These are phyloP conservation scores for Coniella vitis DNA, from an alignment of 2,329 filamentous ascomycete genomes.

Conservation along the genomic window DNA sequence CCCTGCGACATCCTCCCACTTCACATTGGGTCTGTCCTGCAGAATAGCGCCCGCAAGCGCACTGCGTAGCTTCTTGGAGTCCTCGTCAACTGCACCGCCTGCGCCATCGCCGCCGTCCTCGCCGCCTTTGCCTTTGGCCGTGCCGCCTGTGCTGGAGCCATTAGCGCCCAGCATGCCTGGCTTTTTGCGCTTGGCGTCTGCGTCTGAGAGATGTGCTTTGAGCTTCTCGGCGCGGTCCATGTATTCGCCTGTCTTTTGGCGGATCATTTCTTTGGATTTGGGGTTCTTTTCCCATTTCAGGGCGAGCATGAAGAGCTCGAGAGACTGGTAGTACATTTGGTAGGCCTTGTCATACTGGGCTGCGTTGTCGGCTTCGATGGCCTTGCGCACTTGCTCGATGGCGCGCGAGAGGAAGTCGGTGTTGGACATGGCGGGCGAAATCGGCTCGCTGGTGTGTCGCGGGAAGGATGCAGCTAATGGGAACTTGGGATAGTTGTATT, in stretches of 20 bases:
- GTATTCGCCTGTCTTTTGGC: constrained; percentile 90
- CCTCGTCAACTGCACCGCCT: constrained; percentile 69
- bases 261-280: constrained; percentile 95
- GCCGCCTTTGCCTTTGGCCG: constrained; percentile 51
- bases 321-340: constrained; percentile 87
- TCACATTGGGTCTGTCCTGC: constrained; percentile 90
- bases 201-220: constrained; percentile 77
- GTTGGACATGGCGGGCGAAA: constrained; percentile 65
- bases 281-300: constrained; percentile 99
- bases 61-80: constrained; percentile 89
- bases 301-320: constrained; percentile 97
- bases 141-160: constrained; percentile 56
- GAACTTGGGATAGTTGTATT: neutral
- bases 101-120: constrained; percentile 37
- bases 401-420: constrained; percentile 96
- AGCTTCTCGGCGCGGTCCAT: constrained; percentile 99
- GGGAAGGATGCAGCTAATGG: neutral
- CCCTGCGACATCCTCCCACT: constrained; percentile 97
- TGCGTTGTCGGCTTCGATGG: constrained; percentile 91
- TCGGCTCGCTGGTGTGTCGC: neutral
- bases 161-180: constrained; percentile 66
- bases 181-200: constrained; percentile 64
- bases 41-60: constrained; percentile 88
- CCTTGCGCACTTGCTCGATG: constrained; percentile 94
- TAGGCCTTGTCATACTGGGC: constrained; percentile 97